These are phyloP conservation scores for Geranomyces michiganensis DNA, from an alignment of 192 early-diverging fungal genomes.

Conservation along the genomic window DNA sequence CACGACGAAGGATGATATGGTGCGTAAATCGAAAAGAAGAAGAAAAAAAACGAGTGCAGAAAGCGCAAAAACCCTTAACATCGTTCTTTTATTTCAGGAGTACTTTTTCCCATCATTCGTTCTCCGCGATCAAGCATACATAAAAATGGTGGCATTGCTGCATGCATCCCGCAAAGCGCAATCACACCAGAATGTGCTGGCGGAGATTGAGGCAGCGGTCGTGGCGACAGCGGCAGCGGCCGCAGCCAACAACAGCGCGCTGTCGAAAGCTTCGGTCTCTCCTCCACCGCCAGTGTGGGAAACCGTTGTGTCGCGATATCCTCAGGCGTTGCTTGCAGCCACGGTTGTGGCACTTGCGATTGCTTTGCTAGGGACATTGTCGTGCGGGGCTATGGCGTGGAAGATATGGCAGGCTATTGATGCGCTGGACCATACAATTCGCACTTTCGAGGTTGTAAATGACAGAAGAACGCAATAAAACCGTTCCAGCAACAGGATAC, in stretches of 20 bases:
- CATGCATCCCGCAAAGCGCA: background rate
- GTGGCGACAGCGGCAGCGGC: background rate
- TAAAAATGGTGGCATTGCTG: conserved; percentile 10
- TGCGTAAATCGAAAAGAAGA: no score
- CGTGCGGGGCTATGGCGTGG: conserved; percentile 10
- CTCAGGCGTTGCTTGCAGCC: no score
- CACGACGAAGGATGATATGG: conserved; percentile 10
- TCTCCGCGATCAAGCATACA: conserved; percentile 18
- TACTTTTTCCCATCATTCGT: conserved; percentile 33
- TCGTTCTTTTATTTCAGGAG: background rate
- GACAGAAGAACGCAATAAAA: no score
- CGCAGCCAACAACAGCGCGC: background rate
- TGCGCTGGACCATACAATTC: background rate
- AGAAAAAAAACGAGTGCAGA: background rate
- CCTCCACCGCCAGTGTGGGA: no score
- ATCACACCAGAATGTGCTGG: no score
- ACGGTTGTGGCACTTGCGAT: background rate
- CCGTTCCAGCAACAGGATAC: no score
- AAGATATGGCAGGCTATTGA: background rate
- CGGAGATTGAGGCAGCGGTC: background rate
- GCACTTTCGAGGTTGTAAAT: no score
- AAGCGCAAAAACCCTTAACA: background rate
- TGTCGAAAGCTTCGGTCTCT: no score
- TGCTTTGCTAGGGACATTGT: background rate
- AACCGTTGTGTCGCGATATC: no score